Evolutionary conservation across 495 filamentous ascomycete species (phyloP).

Genomic region (Aspergillus mulundensis): DNA sequence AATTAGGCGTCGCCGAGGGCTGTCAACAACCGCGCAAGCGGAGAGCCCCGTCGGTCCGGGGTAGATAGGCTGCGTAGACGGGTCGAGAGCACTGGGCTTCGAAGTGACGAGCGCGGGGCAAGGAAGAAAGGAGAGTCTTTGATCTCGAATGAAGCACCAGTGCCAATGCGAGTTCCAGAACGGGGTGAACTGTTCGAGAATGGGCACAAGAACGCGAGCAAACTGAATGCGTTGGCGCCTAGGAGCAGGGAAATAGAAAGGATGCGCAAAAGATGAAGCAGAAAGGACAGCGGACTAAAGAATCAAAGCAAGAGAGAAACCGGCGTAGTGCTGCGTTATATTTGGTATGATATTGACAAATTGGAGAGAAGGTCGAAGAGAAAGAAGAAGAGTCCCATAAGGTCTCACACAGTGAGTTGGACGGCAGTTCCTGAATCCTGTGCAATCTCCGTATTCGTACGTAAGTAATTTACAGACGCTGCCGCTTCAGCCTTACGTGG

Average conservation of each 20-base stretch:
- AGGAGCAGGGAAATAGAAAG: constrained; percentile 14
- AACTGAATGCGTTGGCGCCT: constrained; percentile 19
- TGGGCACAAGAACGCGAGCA: neutral
- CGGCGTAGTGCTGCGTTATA: constrained; percentile 4
- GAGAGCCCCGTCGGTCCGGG: neutral
- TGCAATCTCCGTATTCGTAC: neutral
- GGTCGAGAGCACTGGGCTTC: neutral
- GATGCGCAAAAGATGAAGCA: neutral
- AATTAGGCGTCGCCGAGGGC: neutral
- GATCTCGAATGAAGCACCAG: constrained; percentile 8
- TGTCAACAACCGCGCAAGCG: constrained; percentile 1
- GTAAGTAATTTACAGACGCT: constrained; percentile 27
- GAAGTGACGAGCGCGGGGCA: neutral
- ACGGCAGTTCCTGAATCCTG: constrained; percentile 1
- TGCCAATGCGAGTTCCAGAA: constrained; percentile 1
- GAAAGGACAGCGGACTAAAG: neutral
- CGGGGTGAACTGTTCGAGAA: constrained; percentile 5
- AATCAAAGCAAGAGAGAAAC: constrained; percentile 1
- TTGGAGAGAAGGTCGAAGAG: constrained; percentile 10
- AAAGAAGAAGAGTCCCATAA: constrained; percentile 6
- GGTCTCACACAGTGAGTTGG: constrained; percentile 2
- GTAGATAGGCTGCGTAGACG: neutral
- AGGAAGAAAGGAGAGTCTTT: constrained; percentile 6
- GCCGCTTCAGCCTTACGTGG: constrained; percentile 23
- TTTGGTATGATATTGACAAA: neutral